A percentile compares a stretch with the other conserved stretches of the same genome.
Evolutionary conservation across 345 rosid genomes (phyloP).

Genomic region (Euphorbia lathyris): DNA sequence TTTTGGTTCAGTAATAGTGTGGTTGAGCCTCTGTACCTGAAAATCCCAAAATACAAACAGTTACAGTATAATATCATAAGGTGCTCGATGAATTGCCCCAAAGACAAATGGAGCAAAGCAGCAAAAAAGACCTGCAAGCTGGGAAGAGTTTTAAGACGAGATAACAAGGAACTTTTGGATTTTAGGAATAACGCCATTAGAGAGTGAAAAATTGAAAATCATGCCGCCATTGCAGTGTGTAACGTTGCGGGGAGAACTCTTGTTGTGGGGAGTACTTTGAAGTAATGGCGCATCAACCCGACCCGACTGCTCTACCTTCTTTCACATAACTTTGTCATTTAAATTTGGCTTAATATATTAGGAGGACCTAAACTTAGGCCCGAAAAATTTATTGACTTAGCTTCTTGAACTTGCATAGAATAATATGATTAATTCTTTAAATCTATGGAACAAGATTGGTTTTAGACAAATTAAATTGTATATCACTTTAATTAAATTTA

Average conservation of each 20-base stretch:
- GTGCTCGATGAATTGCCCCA: constrained; percentile 46
- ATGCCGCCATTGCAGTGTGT: constrained; percentile 25
- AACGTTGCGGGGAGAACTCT: background rate
- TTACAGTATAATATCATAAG: background rate
- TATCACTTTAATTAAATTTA: no score
- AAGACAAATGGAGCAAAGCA: background rate
- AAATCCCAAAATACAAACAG: constrained; percentile 10
- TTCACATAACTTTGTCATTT: no score
- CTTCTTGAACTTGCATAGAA: no score
- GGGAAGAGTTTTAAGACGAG: constrained; percentile 42
- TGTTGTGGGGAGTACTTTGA: background rate
- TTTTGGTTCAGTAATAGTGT: constrained; percentile 25
- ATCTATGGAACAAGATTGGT: no score
- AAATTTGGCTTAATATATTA: no score
- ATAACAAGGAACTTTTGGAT: constrained; percentile 24
- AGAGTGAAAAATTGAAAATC: constrained; percentile 10
- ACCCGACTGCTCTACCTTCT: no score
- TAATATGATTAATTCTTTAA: no score
- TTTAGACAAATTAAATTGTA: no score
- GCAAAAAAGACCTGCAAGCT: constrained; percentile 39
- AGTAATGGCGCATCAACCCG: background rate
- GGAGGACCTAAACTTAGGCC: no score
- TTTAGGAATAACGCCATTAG: constrained; percentile 42
- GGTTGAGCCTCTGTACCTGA: constrained; percentile 37
- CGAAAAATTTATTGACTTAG: no score